Conservation (phyloP, 164 flowering plant genomes). For the Umbellularia californica region DNA sequence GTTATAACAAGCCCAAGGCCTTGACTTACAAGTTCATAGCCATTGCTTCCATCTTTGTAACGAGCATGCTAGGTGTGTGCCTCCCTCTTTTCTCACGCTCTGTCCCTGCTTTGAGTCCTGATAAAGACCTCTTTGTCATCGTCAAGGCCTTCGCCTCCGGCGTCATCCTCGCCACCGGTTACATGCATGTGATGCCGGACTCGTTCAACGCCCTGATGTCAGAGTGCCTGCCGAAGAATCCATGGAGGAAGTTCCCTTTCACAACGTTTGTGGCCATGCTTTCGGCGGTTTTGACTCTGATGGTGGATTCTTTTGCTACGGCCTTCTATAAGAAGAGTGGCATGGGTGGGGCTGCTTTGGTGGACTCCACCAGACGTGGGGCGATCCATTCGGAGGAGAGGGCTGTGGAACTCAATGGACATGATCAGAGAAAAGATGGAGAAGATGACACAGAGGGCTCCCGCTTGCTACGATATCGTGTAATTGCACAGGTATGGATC, state of each 20-base stretch:
- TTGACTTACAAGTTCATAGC: constrained; percentile 15
- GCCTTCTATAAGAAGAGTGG: neutral
- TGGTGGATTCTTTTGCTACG: constrained; percentile 18
- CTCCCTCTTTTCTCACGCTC: constrained; percentile 12
- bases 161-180: constrained; percentile 22
- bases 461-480: constrained; percentile 11
- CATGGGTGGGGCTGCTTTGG: neutral
- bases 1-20: constrained; percentile 9
- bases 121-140: constrained; percentile 7
- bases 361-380: neutral
- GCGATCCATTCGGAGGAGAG: neutral
- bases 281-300: constrained; percentile 15
- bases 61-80: constrained; percentile 21
- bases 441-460: neutral
- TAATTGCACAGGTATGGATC: constrained; percentile 12
- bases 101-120: constrained; percentile 9
- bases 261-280: constrained; percentile 21
- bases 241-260: constrained; percentile 22
- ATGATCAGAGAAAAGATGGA: neutral
- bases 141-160: constrained; percentile 22
- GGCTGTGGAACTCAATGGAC: neutral
- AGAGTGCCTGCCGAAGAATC: constrained; percentile 14
- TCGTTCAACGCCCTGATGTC: constrained; percentile 14
- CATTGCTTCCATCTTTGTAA: constrained; percentile 5
- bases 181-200: constrained; percentile 25